Evolutionary conservation across 1,284 basidiomycete species (phyloP), one percentile per base, ranked within the genome.

Genomic region (Coniferiporia weirii): DNA sequence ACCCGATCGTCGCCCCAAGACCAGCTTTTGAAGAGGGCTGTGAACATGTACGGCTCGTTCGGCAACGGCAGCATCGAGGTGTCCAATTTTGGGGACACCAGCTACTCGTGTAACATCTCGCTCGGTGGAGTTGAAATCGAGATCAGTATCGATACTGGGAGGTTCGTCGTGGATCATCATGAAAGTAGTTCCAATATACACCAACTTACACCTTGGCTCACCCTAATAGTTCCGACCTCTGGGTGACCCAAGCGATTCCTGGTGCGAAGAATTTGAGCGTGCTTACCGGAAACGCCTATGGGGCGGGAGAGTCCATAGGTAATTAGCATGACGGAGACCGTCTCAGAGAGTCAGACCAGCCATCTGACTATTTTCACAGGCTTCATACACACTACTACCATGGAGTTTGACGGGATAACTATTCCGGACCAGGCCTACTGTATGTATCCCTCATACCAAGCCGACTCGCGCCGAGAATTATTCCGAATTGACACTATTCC

Each of bases 361-460:
- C 40, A 13, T 59, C 52, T 49, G 32, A 34, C 17, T n/a, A 19
- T 32, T 51, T 19, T 0, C 54, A 43, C 53, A 77, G 83, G 84
- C 9, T 70, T 75, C 3, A 76, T 89, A 57, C 78, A 80, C 66
- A 76, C 76, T 0, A 82, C 80, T 7, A 66, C 69, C 0, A 66
- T 88, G 7, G 70, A 73, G 1, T 83, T 61, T 47, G 60, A 52
- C 50, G 49, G 38, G 2, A 57, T 61, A 43, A 43, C 36, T 10
- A 20, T 61, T 17, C 32, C 38, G 6, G 44, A 59, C 32, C 54
- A 57, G n/a, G 45, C 48, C 4, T 50, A 40, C 36, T 15, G 57
- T 63, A 47, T 15, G 56, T 15, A 49, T 9, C 15, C 9, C 10
- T 15, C 13, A 19, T 20, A 43, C 2, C 27, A 12, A 34, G n/a